A percentile compares a stretch with the other conserved stretches of the same genome.
Evolutionary conservation across 192 early-diverging fungal species (phyloP).

Genomic region (Helicostylum pulchrum): DNA sequence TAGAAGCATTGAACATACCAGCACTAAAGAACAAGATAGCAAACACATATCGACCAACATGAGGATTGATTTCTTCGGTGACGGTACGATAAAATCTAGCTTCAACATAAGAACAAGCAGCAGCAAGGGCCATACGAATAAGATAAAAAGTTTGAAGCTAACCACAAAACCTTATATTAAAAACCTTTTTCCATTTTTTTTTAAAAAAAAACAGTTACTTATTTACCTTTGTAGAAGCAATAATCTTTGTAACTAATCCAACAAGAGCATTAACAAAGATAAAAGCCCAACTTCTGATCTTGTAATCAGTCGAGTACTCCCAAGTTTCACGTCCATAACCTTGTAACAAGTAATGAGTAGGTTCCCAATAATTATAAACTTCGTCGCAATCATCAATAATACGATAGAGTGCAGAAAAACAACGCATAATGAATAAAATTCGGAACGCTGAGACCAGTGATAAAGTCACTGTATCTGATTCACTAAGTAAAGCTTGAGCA

Average conservation of each 20-base stretch:
- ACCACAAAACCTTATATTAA: neutral
- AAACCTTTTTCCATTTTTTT: neutral
- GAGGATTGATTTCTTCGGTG: constrained; percentile 54
- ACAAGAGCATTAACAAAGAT: constrained; percentile 56
- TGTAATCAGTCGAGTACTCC: constrained; percentile 91
- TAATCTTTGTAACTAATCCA: constrained; percentile 41
- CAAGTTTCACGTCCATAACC: constrained; percentile 91
- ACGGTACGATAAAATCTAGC: constrained; percentile 65
- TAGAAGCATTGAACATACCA: constrained; percentile 84
- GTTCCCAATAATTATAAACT: constrained; percentile 97
- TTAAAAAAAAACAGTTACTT: neutral
- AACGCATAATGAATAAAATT: constrained; percentile 47
- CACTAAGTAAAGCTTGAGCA: constrained; percentile 18
- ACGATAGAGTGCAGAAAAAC: constrained; percentile 52
- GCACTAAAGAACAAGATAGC: constrained; percentile 65
- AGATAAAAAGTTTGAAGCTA: constrained; percentile 77
- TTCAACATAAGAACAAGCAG: constrained; percentile 57
- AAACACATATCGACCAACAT: constrained; percentile 65
- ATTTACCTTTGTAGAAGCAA: constrained; percentile 41
- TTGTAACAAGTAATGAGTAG: constrained; percentile 82
- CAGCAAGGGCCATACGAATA: constrained; percentile 56
- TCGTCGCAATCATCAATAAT: constrained; percentile 80
- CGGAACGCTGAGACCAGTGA: constrained; percentile 45
- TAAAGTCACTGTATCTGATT: constrained; percentile 24
- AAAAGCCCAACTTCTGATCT: constrained; percentile 87